Percentiles rank a stretch among this genome's conserved stretches.
Evolutionary conservation across 164 flowering plant species (phyloP).

Genomic region (Stephania japonica): DNA sequence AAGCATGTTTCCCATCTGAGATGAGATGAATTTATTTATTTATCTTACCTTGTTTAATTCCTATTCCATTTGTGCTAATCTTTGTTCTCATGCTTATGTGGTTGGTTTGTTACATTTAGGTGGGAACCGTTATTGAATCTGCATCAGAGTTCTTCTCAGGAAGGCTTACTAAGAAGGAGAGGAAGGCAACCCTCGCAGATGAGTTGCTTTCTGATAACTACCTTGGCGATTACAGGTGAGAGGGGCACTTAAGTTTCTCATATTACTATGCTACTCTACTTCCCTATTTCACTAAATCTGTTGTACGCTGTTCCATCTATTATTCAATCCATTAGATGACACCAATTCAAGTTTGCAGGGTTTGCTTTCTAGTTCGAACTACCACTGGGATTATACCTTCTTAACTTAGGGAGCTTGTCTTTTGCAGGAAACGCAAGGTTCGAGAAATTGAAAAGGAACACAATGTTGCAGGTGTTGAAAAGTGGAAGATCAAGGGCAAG

Average conservation of each 20-base stretch:
- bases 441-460: slow-evolving; percentile 59
- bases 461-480: slow-evolving; percentile 48
- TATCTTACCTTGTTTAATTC: not conserved
- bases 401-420: not conserved
- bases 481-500: slow-evolving; percentile 60
- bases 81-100: not conserved
- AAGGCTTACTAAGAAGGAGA: slow-evolving; percentile 85
- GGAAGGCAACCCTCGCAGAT: slow-evolving; percentile 72
- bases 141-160: slow-evolving; percentile 60
- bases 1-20: slow-evolving; percentile 13
- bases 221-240: slow-evolving; percentile 59
- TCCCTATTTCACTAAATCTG: not conserved
- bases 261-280: not conserved
- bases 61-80: not conserved
- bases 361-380: not conserved
- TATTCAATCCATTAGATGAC: not conserved
- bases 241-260: not conserved
- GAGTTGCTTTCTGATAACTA: slow-evolving; percentile 63
- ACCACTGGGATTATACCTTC: not conserved
- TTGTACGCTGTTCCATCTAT: not conserved
- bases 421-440: slow-evolving; percentile 76
- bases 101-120: slow-evolving; percentile 29
- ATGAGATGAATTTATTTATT: not conserved
- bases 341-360: not conserved
- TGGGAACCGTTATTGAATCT: slow-evolving; percentile 77